Evolutionary conservation across 108 stramenopile species (phyloP).

Genomic region (Schizochytrium sp.): DNA sequence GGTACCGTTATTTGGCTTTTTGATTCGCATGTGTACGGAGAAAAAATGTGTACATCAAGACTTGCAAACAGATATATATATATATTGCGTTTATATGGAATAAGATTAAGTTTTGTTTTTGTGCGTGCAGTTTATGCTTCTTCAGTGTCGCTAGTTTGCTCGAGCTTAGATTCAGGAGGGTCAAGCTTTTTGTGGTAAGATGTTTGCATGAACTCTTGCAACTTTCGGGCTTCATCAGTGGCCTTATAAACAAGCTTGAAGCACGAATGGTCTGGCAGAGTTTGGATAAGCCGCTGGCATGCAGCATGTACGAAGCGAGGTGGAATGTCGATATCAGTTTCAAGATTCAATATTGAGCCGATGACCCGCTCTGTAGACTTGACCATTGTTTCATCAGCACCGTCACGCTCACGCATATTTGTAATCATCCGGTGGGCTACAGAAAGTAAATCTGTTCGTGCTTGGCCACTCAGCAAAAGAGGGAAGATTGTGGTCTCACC

Average conservation of each 20-base stretch:
- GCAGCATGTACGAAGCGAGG: background rate
- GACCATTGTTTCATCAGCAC: too few species aligned
- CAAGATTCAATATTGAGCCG: background rate
- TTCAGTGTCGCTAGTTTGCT: background rate
- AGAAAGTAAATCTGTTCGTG: constrained; percentile 12
- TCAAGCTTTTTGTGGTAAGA: background rate
- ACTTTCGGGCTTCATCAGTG: background rate
- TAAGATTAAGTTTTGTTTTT: too few species aligned
- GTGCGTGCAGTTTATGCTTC: background rate
- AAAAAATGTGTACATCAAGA: too few species aligned
- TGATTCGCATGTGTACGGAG: too few species aligned
- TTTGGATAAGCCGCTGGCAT: constrained; percentile 21
- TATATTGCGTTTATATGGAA: too few species aligned
- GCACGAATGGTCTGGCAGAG: background rate
- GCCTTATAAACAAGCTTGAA: background rate
- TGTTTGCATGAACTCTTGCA: background rate
- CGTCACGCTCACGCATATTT: background rate
- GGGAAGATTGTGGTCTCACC: constrained; percentile 32
- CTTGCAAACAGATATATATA: too few species aligned
- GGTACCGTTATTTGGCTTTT: too few species aligned
- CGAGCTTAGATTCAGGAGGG: background rate
- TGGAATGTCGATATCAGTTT: constrained; percentile 52
- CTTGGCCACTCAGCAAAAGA: constrained; percentile 25
- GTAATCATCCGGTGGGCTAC: constrained; percentile 54
- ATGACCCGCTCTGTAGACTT: background rate